Evolutionary conservation across 2,329 filamentous ascomycete genomes (phyloP).

Genomic region (Aspergillus felis): DNA sequence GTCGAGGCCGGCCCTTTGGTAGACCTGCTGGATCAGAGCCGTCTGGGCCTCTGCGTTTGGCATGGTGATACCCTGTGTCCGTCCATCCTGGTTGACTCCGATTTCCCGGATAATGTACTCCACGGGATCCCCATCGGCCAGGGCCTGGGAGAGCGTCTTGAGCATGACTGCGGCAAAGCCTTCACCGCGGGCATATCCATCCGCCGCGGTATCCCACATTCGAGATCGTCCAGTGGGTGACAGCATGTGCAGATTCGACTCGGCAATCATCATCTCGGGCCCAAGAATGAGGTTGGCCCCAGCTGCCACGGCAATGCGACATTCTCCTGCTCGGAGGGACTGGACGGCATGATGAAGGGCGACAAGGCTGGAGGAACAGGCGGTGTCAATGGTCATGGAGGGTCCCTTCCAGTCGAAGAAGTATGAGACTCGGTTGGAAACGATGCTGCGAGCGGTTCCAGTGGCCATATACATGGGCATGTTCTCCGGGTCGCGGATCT

Average conservation of each 20-base stretch:
- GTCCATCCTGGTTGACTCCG: conserved; percentile 20
- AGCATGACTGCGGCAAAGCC: conserved; percentile 25
- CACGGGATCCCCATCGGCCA: conserved; percentile 26
- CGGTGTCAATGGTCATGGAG: conserved; percentile 38
- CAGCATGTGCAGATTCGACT: conserved; percentile 30
- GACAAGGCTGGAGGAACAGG: conserved; percentile 36
- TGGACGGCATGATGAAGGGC: conserved; percentile 19
- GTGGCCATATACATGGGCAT: conserved; percentile 12
- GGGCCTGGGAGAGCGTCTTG: conserved; percentile 23
- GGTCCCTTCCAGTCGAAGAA: conserved; percentile 38
- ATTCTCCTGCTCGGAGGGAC: conserved; percentile 12
- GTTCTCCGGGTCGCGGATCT: conserved; percentile 12
- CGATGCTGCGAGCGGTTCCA: conserved; percentile 23
- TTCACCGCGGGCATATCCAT: conserved; percentile 32
- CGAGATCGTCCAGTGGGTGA: conserved; percentile 25
- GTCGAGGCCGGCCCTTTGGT: conserved; percentile 27
- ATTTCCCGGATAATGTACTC: conserved; percentile 24
- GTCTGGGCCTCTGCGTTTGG: conserved; percentile 4
- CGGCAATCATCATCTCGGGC: conserved; percentile 20
- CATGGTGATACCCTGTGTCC: conserved; percentile 4
- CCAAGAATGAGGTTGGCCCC: conserved; percentile 30
- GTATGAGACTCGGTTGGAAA: conserved; percentile 31
- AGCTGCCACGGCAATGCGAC: conserved; percentile 23
- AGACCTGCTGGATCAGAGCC: not conserved
- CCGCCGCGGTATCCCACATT: conserved; percentile 21